Evolutionary conservation across 1,284 basidiomycete species (phyloP).

Genomic region (Spongispora temasekensis): DNA sequence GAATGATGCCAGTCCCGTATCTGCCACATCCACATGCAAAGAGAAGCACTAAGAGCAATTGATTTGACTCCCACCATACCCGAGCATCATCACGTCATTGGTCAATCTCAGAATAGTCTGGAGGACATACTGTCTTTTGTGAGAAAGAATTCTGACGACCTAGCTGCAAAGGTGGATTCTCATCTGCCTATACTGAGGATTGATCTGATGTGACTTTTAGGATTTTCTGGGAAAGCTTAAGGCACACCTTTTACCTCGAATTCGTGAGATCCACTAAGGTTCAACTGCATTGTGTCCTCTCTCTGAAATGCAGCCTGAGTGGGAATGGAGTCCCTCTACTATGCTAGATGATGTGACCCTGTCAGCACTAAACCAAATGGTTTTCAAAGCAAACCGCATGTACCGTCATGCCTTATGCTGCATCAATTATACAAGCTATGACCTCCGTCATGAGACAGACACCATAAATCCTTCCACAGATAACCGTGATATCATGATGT

Average conservation of each 20-base stretch:
- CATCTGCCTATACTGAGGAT: background rate
- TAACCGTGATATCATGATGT: background rate
- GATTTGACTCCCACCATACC: background rate
- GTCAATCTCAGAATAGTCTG: background rate
- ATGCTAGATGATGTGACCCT: background rate
- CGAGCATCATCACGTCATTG: background rate
- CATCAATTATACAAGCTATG: background rate
- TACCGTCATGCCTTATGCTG: background rate
- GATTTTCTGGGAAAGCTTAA: background rate
- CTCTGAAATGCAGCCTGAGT: background rate
- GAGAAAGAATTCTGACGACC: background rate
- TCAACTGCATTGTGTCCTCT: no score
- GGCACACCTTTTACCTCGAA: background rate
- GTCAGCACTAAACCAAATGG: background rate
- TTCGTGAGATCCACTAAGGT: background rate
- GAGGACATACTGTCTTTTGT: background rate
- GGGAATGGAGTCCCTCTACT: background rate
- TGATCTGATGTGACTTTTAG: background rate
- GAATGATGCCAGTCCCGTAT: background rate
- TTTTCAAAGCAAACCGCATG: background rate
- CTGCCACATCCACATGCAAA: no score
- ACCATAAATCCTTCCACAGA: background rate
- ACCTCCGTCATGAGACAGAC: background rate
- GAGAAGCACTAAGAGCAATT: background rate
- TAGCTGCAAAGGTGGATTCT: background rate